phyloP scores from a whole-genome alignment of 768 basidiomycete species.

The Mycena venus region DNA sequence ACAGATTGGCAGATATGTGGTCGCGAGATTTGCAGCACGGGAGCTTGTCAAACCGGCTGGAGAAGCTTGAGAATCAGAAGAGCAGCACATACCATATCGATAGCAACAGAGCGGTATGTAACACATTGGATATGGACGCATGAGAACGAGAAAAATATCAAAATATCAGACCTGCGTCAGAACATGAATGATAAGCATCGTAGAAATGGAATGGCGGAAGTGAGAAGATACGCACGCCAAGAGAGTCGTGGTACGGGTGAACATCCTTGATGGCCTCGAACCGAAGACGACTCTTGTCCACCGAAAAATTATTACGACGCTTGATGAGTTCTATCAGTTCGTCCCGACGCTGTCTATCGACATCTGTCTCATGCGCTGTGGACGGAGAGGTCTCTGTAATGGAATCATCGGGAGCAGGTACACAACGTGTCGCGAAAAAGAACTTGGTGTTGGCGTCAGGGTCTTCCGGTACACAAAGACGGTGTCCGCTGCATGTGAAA shows the following conservation, averaged over 20 bases:
- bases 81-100: background rate
- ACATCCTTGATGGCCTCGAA: constrained; percentile 14
- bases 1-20: background rate
- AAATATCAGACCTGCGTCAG: constrained; percentile 3
- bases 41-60: background rate
- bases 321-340: constrained; percentile 4
- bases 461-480: no score
- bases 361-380: constrained; percentile 6
- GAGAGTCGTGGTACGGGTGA: background rate
- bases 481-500: no score
- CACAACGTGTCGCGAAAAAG: background rate
- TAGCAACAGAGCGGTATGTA: background rate
- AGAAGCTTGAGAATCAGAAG: background rate
- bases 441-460: background rate
- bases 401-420: background rate
- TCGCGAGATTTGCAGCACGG: background rate
- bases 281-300: constrained; percentile 13
- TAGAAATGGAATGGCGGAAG: constrained; percentile 1
- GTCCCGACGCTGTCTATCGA: constrained; percentile 9
- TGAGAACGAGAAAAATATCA: background rate
- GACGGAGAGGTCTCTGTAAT: background rate
- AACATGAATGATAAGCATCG: background rate
- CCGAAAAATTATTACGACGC: background rate
- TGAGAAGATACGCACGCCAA: background rate
- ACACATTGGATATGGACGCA: background rate